A percentile compares a stretch with the other conserved stretches of the same genome.
Evolutionary conservation across 805 yeast species (phyloP).

Genomic region (Metschnikowia matae): DNA sequence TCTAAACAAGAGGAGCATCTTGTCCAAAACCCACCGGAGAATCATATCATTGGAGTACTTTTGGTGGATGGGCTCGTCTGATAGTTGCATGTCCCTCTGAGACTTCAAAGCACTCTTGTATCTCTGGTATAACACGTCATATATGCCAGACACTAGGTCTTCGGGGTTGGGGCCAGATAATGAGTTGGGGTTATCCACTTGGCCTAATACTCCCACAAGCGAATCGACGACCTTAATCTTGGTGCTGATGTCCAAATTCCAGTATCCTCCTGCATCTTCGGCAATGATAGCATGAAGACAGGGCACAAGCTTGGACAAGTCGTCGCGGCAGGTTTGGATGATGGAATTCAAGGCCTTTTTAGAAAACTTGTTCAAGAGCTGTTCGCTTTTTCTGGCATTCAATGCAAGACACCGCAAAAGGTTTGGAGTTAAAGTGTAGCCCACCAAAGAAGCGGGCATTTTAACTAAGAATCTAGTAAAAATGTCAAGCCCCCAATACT

Average conservation of each 20-base stretch:
- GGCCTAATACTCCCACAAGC: conserved; percentile 24
- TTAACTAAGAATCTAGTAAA: conserved; percentile 45
- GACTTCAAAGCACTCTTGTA: conserved; percentile 22
- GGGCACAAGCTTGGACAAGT: conserved; percentile 38
- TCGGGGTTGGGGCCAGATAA: conserved; percentile 12
- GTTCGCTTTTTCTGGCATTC: conserved; percentile 63
- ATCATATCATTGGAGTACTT: conserved; percentile 30
- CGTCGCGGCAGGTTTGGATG: conserved; percentile 31
- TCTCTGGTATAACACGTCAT: conserved; percentile 22
- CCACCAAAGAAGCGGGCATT: conserved; percentile 18
- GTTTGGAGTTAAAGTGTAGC: conserved; percentile 53
- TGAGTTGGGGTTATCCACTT: conserved; percentile 13
- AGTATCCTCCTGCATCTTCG: conserved; percentile 44
- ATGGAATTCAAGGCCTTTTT: conserved; percentile 46
- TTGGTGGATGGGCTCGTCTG: conserved; percentile 14
- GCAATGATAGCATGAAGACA: conserved; percentile 25
- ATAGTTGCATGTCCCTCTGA: conserved; percentile 12
- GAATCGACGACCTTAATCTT: conserved; percentile 62
- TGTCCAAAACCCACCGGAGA: conserved; percentile 60
- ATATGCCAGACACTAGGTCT: conserved; percentile 19
- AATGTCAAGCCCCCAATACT: conserved; percentile 80
- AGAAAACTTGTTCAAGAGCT: conserved; percentile 67
- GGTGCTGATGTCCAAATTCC: conserved; percentile 73
- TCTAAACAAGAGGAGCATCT: conserved; percentile 49
- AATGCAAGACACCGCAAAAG: conserved; percentile 69